A percentile compares a stretch with the other conserved stretches of the same genome.
phyloP scores from a whole-genome alignment of 2,329 filamentous ascomycete genomes.

The Fusarium abutilonis region DNA sequence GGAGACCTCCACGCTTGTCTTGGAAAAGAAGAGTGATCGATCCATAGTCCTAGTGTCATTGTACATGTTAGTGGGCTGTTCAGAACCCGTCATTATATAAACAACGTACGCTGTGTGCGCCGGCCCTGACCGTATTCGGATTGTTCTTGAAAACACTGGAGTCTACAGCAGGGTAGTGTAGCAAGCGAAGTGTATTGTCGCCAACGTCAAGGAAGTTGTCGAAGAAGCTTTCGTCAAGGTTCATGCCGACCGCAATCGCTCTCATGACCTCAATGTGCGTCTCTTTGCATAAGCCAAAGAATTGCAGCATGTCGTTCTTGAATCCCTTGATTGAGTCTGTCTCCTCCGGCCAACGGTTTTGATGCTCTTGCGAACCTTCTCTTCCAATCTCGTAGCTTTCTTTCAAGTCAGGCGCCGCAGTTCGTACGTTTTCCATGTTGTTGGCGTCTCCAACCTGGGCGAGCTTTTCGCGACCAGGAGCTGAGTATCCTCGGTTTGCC shows the following conservation, averaged over 20 bases:
- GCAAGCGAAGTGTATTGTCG: conserved; percentile 76
- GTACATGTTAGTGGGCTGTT: not conserved
- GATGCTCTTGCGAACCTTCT: conserved; percentile 64
- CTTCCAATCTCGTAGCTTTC: conserved; percentile 73
- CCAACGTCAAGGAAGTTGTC: conserved; percentile 76
- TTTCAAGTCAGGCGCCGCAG: conserved; percentile 70
- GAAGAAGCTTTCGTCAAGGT: conserved; percentile 76
- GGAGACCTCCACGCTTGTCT: conserved; percentile 64
- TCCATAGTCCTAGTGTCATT: conserved; percentile 60
- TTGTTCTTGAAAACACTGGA: conserved; percentile 73
- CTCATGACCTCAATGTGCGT: conserved; percentile 85
- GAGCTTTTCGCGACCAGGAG: conserved; percentile 76
- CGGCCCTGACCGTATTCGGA: conserved; percentile 77
- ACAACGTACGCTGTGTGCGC: conserved; percentile 70
- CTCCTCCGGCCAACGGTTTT: conserved; percentile 80
- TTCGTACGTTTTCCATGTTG: conserved; percentile 68
- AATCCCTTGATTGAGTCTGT: conserved; percentile 60
- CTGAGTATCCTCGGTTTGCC: conserved; percentile 78
- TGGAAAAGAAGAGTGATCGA: conserved; percentile 71
- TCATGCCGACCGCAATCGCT: conserved; percentile 83
- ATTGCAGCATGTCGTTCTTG: conserved; percentile 75
- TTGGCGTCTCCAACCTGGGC: conserved; percentile 62
- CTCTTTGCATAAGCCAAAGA: conserved; percentile 71
- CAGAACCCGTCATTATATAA: not conserved
- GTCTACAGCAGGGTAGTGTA: conserved; percentile 79